A percentile compares a stretch with the other conserved stretches of the same genome.
Evolutionary conservation across 768 basidiomycete genomes (phyloP).

Genomic region (Calvatia gigantea): DNA sequence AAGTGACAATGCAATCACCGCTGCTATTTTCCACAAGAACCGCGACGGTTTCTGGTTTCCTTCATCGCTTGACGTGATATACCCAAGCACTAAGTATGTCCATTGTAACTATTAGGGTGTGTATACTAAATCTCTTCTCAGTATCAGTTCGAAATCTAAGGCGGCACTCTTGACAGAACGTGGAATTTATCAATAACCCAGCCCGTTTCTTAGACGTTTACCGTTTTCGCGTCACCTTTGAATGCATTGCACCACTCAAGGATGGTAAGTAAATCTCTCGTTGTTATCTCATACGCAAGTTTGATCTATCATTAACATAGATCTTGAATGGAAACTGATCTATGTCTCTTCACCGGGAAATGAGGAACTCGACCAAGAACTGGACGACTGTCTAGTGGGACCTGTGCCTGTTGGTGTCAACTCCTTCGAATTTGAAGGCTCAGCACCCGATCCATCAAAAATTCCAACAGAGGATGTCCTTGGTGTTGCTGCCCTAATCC

Average conservation of each 20-base stretch:
- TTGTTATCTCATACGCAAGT: neutral
- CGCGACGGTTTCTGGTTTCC: neutral
- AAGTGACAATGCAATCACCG: neutral
- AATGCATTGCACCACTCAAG: conserved; percentile 87
- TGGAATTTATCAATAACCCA: conserved; percentile 91
- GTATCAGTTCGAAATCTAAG: conserved; percentile 1
- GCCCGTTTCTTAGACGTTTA: conserved; percentile 90
- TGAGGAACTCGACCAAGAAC: conserved; percentile 92
- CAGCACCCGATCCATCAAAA: conserved; percentile 75
- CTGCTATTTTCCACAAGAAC: neutral
- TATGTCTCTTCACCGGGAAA: conserved; percentile 94
- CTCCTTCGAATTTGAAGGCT: conserved; percentile 93
- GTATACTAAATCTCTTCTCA: conserved; percentile 19
- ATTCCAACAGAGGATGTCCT: conserved; percentile 90
- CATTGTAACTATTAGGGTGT: conserved; percentile 65
- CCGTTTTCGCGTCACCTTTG: conserved; percentile 93
- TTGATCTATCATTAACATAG: conserved; percentile 33
- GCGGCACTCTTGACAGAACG: conserved; percentile 46
- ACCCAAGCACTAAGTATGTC: conserved; percentile 31
- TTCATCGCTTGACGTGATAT: neutral
- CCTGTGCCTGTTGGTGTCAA: conserved; percentile 97
- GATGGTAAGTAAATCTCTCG: conserved; percentile 55
- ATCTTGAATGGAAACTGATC: conserved; percentile 97
- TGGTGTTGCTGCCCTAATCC: conserved; percentile 94
- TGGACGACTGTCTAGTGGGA: conserved; percentile 96